Conservation (phyloP, 805 yeast species). For the Cyberlindnera euphorbiae region DNA sequence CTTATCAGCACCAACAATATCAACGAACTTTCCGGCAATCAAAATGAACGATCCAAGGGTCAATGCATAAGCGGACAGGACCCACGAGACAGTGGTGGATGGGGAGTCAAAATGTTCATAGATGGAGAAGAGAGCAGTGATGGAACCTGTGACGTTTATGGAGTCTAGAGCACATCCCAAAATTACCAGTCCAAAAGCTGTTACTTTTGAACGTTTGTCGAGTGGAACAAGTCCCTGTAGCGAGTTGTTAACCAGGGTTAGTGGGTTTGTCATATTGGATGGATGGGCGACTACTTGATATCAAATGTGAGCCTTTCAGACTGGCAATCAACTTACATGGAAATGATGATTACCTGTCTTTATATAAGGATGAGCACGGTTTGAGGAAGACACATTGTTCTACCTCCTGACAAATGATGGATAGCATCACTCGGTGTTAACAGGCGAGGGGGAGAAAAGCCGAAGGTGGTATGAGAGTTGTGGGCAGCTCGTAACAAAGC, state of each 20-base stretch:
- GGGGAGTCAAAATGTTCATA: conserved; percentile 5
- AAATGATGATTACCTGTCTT: no score
- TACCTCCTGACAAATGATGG: no score
- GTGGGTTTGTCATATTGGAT: no score
- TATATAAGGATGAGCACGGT: no score
- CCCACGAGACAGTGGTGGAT: conserved; percentile 36
- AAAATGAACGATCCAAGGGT: conserved; percentile 42
- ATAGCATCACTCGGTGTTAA: no score
- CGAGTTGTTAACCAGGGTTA: conserved; percentile 1
- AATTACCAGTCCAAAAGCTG: conserved; percentile 19
- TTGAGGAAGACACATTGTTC: no score
- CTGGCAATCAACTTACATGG: no score
- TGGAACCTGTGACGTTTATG: conserved; percentile 9
- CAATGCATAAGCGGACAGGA: conserved; percentile 38
- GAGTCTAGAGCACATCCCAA: conserved; percentile 15
- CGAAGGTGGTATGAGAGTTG: no score
- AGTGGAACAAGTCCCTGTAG: conserved; percentile 4
- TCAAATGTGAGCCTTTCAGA: no score
- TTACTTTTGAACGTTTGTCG: conserved; percentile 5
- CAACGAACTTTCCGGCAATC: conserved; percentile 38
- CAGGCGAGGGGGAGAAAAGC: no score
- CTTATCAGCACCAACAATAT: conserved; percentile 35
- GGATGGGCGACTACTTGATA: no score
- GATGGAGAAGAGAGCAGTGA: conserved; percentile 7
- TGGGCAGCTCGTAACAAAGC: no score